A percentile compares a stretch with the other conserved stretches of the same genome.
phyloP scores from a whole-genome alignment of 805 yeast genomes.

The Lipomyces sp. region DNA sequence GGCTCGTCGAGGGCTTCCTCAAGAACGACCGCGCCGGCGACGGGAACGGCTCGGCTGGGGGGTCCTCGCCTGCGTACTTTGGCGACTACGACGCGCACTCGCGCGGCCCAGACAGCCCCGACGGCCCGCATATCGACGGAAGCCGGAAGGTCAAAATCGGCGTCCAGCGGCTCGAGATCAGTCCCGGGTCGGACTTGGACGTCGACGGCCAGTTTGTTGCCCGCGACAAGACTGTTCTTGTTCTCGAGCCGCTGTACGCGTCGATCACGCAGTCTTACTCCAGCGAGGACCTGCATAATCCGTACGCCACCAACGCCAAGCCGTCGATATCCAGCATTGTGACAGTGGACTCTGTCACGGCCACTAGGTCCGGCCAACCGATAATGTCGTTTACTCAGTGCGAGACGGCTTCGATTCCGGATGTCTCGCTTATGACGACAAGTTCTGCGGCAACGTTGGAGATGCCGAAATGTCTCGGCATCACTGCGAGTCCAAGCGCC shows the following conservation, averaged over 20 bases:
- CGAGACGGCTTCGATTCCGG: conserved; percentile 7
- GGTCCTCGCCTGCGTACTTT: conserved; percentile 5
- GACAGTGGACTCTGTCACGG: conserved; percentile 7
- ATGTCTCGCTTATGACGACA: conserved; percentile 5
- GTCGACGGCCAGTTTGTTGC: conserved; percentile 5
- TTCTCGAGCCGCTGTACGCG: conserved; percentile 5
- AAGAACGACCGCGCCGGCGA: conserved; percentile 1
- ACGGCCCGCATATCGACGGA: neutral
- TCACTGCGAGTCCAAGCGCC: conserved; percentile 3
- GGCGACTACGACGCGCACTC: conserved; percentile 2
- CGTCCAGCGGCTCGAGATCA: conserved; percentile 8
- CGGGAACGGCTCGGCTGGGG: neutral
- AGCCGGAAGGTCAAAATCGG: conserved; percentile 13
- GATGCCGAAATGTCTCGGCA: conserved; percentile 9
- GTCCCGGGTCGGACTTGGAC: conserved; percentile 9
- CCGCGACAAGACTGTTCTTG: conserved; percentile 1
- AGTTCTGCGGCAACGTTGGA: neutral
- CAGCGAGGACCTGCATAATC: conserved; percentile 9
- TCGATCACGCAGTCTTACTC: conserved; percentile 17
- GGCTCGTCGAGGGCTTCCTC: conserved; percentile 12
- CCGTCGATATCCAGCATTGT: conserved; percentile 8
- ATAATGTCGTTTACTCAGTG: conserved; percentile 7
- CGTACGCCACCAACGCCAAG: conserved; percentile 6
- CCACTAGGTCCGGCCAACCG: neutral
- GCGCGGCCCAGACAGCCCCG: neutral